phyloP scores from a whole-genome alignment of 495 filamentous ascomycete species.

The Neurospora sp. region DNA sequence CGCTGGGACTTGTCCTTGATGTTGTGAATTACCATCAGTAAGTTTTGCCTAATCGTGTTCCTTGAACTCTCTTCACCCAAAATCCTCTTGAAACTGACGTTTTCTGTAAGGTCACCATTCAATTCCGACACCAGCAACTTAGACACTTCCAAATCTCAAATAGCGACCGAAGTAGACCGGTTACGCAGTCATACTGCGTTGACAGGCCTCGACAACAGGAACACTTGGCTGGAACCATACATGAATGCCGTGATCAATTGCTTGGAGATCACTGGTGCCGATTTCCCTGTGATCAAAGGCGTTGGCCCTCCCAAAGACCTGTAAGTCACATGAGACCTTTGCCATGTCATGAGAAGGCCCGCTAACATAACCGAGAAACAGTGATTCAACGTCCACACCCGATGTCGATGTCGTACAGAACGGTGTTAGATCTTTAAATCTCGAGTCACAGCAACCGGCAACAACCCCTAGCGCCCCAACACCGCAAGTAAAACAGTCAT shows the following conservation, averaged over 20 bases:
- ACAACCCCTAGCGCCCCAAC: not conserved
- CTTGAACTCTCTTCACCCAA: not conserved
- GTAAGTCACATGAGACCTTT: not conserved
- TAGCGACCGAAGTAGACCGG: constrained; percentile 8
- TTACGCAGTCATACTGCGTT: not conserved
- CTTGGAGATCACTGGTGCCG: not conserved
- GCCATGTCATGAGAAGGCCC: not conserved
- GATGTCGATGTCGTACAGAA: not conserved
- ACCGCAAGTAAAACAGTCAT: not conserved
- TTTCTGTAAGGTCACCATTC: not conserved
- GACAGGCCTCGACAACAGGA: not conserved
- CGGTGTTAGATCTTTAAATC: not conserved
- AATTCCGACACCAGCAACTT: not conserved
- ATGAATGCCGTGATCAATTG: constrained; percentile 10
- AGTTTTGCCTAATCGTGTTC: not conserved
- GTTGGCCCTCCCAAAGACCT: not conserved
- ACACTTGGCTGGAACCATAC: constrained; percentile 5
- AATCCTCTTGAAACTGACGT: not conserved
- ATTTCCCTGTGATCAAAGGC: not conserved
- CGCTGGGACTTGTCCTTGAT: constrained; percentile 13
- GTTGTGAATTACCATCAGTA: constrained; percentile 11
- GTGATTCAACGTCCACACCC: not conserved
- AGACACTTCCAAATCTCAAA: not conserved
- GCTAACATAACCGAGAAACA: not conserved
- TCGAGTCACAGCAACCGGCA: not conserved